Base-by-base conservation (phyloP, 2,329 filamentous ascomycete species). In the Calonectria pseudoturangicola region DNA sequence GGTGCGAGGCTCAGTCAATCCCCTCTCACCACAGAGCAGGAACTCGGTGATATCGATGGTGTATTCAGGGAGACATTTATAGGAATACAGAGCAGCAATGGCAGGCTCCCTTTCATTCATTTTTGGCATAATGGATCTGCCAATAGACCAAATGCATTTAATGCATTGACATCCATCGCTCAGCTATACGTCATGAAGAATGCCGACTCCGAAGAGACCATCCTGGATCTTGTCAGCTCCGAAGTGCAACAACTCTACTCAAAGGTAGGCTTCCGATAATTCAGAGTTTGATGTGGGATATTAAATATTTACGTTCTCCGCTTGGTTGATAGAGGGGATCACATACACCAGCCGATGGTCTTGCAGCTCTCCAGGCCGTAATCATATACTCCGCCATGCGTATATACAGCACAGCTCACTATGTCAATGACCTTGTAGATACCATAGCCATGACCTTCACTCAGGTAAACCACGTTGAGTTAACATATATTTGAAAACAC, bases 371-470 rank as follows among this genome's bases (percentile, higher is more conserved):
- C 3, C 56, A 62, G 6, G 36, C 36, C 7, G 56, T 62, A 10
- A 43, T 43, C n/a, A 4, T 62, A 28, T 62, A 62, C 21, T 62
- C 36, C 18, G 56, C 21, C 36, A 62, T 62, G 56, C 56, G 56
- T 6, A 62, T 62, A 9, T 62, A 62, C 21, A 45, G 39, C 25
- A 16, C 39, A 15, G n/a, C 3, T 7, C 7, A 45, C 21, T 62
- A 62, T 6, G 25, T 62, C 5, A 62, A 62, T 45, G 56, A 62
- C 5, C 21, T 62, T 30, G 56, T 62, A 16, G 56, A 62, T n/a
- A 62, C 56, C 7, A 62, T 62, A 62, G 56, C 56, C 21, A 62
- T 45, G 21, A 62, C 56, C 7, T 45, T 62, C 25, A 62, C 56
- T 13, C 56, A 45, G 36, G 56, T 62, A 62, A 18, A 8, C 16